Conservation (phyloP, 2,329 filamentous ascomycete species). For the Purpureocillium lavendulum region DNA sequence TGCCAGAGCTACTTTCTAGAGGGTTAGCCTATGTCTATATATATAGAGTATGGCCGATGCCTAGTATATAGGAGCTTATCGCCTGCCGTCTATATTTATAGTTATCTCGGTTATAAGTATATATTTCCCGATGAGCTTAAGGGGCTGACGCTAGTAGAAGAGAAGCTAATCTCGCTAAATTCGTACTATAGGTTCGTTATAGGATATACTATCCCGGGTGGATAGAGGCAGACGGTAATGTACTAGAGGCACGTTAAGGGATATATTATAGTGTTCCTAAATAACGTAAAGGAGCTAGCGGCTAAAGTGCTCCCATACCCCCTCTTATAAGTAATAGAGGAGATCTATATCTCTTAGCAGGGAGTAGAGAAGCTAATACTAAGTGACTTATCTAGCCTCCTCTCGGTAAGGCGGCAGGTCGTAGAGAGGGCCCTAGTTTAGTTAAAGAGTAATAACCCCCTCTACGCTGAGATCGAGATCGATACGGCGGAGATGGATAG, state of each 20-base stretch:
- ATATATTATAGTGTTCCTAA: no score
- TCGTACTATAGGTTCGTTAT: background rate
- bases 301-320: slow-evolving; percentile 1
- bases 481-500: slow-evolving; percentile 8
- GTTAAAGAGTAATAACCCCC: slow-evolving; percentile 6
- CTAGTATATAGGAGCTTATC: background rate
- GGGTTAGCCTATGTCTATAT: no score
- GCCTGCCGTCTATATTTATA: background rate
- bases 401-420: slow-evolving; percentile 5
- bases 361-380: slow-evolving; percentile 4
- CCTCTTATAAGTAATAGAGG: slow-evolving; percentile 6
- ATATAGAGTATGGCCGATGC: no score
- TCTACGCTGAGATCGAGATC: slow-evolving; percentile 6
- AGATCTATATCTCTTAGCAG: slow-evolving; percentile 6
- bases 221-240: no score
- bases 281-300: no score
- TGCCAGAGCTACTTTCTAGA: no score
- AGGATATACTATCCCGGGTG: no score
- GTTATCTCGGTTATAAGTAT: background rate
- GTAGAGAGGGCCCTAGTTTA: slow-evolving; percentile 6
- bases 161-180: slow-evolving; percentile 1
- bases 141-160: background rate
- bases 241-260: no score
- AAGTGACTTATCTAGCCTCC: slow-evolving; percentile 2
- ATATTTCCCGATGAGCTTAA: background rate